These are phyloP conservation scores for Clonostachys sp. DNA, from an alignment of 2,329 filamentous ascomycete genomes.

Conservation along the genomic window DNA sequence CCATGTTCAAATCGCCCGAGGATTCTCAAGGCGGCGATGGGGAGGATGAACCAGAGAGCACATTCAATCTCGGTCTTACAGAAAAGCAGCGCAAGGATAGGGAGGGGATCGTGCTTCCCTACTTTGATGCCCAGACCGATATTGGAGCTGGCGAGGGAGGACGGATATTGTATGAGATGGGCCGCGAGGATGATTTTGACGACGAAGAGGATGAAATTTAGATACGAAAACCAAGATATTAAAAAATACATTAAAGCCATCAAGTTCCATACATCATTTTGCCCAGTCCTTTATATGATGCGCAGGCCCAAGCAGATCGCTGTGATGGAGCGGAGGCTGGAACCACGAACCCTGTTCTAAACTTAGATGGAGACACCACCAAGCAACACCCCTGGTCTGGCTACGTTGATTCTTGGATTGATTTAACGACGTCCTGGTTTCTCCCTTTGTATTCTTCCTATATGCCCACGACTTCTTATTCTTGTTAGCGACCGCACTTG, in stretches of 20 bases:
- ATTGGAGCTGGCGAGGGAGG: conserved; percentile 79
- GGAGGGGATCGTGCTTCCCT: conserved; percentile 87
- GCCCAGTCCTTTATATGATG: too few species aligned
- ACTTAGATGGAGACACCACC: too few species aligned
- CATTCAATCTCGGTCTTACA: conserved; percentile 82
- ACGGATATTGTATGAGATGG: conserved; percentile 95
- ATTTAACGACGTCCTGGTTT: too few species aligned
- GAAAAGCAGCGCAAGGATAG: conserved; percentile 85
- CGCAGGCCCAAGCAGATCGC: too few species aligned
- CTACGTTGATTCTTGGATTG: too few species aligned
- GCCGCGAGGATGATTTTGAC: conserved; percentile 92
- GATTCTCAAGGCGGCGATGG: conserved; percentile 24
- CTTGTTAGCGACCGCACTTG: too few species aligned
- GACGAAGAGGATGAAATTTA: conserved; percentile 92
- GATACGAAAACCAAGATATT: not conserved
- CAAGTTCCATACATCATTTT: not conserved
- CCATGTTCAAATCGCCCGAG: conserved; percentile 47
- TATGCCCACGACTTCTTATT: too few species aligned
- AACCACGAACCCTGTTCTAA: too few species aligned
- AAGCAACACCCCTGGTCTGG: too few species aligned
- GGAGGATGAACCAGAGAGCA: conserved; percentile 61
- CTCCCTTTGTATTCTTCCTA: too few species aligned
- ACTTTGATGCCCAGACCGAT: conserved; percentile 91
- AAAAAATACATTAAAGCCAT: not conserved
- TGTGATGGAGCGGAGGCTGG: too few species aligned